Conservation (phyloP, 345 rosid genomes). For the Arabis alpina region DNA sequence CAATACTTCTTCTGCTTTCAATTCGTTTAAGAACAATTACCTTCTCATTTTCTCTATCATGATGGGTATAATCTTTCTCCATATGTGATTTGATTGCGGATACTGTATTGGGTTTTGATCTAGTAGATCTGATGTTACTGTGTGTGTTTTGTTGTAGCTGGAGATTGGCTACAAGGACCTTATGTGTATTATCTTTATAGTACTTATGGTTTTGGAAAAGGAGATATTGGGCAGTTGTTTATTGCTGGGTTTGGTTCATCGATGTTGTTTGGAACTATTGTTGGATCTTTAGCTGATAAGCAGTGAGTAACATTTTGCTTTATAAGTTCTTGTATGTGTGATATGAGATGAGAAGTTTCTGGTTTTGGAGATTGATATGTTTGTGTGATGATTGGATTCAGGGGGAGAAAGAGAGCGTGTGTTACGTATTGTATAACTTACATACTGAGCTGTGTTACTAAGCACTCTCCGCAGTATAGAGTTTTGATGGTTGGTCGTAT, state of each 20-base stretch:
- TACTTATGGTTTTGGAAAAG: slow-evolving; percentile 73
- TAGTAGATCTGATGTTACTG: not conserved
- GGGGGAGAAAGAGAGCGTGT: slow-evolving; percentile 92
- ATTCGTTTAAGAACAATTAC: slow-evolving; percentile 81
- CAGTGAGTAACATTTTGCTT: slow-evolving; percentile 56
- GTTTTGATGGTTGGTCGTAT: slow-evolving; percentile 85
- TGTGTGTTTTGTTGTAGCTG: slow-evolving; percentile 46
- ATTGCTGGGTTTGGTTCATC: slow-evolving; percentile 96
- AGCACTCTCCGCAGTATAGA: slow-evolving; percentile 85
- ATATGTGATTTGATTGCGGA: not conserved
- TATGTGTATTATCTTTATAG: slow-evolving; percentile 84
- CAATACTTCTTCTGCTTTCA: slow-evolving; percentile 71
- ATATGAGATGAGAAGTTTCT: not conserved
- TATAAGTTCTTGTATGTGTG: not conserved
- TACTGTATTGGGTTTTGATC: not conserved
- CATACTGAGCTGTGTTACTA: slow-evolving; percentile 81
- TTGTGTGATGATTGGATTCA: slow-evolving; percentile 29
- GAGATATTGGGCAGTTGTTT: slow-evolving; percentile 86
- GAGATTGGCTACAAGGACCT: slow-evolving; percentile 96
- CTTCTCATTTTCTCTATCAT: slow-evolving; percentile 82
- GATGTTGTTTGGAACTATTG: slow-evolving; percentile 90
- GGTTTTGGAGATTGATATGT: not conserved
- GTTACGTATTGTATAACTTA: slow-evolving; percentile 82
- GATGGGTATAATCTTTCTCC: slow-evolving; percentile 59
- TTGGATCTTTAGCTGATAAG: slow-evolving; percentile 89